Evolutionary conservation across 2,329 filamentous ascomycete species (phyloP).

Genomic region (Penicillium sp.): DNA sequence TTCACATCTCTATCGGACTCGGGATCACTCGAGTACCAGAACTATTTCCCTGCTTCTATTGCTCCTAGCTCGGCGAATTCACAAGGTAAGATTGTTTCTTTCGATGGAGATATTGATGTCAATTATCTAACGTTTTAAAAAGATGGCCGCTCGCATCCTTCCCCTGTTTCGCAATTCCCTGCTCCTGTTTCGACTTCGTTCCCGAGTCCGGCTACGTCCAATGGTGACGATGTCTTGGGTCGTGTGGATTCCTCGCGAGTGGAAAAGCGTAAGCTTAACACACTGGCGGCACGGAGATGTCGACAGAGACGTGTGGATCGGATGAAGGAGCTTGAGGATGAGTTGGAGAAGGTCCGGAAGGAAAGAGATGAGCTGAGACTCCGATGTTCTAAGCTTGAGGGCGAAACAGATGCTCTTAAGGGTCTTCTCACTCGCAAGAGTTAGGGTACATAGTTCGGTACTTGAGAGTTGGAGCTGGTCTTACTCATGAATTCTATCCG

Average conservation of each 20-base stretch:
- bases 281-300: conserved; percentile 36
- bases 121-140: conserved; percentile 6
- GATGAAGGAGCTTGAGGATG: conserved; percentile 33
- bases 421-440: conserved; percentile 24
- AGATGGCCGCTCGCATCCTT: conserved; percentile 21
- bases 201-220: conserved; percentile 20
- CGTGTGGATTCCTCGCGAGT: conserved; percentile 26
- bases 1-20: conserved; percentile 23
- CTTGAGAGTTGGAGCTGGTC: conserved; percentile 11
- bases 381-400: conserved; percentile 35
- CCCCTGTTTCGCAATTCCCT: conserved; percentile 20
- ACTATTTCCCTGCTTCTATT: conserved; percentile 11
- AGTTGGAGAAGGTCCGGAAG: conserved; percentile 30
- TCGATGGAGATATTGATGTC: background rate
- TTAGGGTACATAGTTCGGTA: conserved; percentile 10
- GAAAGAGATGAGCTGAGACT: conserved; percentile 38
- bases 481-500: conserved; percentile 6
- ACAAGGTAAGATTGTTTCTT: conserved; percentile 12
- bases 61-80: conserved; percentile 19
- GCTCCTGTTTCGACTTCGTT: conserved; percentile 16
- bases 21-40: conserved; percentile 15
- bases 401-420: conserved; percentile 35
- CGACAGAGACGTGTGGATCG: conserved; percentile 36
- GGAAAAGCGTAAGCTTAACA: conserved; percentile 37
- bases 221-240: conserved; percentile 13